A percentile compares a stretch with the other conserved stretches of the same genome.
Conservation (phyloP, 2,329 filamentous ascomycete genomes). For the Sphaerostilbella broomeana region DNA sequence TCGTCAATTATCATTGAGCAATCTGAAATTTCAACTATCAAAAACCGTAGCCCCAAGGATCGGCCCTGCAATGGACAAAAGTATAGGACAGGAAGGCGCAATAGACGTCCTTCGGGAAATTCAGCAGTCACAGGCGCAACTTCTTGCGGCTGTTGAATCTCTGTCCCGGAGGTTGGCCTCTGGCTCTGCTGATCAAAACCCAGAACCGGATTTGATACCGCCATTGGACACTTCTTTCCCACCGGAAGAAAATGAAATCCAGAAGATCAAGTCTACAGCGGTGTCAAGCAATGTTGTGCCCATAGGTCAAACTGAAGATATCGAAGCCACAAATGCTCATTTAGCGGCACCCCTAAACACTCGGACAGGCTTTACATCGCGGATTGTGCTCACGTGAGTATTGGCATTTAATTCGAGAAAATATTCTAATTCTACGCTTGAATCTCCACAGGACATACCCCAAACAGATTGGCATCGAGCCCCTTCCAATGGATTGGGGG, state of each 20-base stretch:
- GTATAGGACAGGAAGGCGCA: conserved; percentile 19
- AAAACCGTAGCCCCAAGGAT: too few species aligned
- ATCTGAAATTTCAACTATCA: too few species aligned
- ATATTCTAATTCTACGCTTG: conserved; percentile 1
- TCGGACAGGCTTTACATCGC: conserved; percentile 44
- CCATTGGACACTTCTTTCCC: neutral
- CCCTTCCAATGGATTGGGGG: conserved; percentile 85
- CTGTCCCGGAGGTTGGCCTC: conserved; percentile 27
- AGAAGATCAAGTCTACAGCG: neutral
- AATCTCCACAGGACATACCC: conserved; percentile 63
- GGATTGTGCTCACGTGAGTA: conserved; percentile 49
- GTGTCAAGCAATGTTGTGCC: neutral
- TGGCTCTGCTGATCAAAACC: too few species aligned
- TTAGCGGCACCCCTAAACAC: conserved; percentile 25
- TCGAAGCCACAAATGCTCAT: conserved; percentile 1
- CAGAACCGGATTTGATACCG: conserved; percentile 9
- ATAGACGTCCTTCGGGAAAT: conserved; percentile 33
- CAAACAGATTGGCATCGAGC: conserved; percentile 87
- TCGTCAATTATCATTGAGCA: too few species aligned
- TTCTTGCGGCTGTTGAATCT: conserved; percentile 36
- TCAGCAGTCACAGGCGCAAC: conserved; percentile 34
- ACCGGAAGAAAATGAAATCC: conserved; percentile 1
- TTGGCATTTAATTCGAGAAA: conserved; percentile 1
- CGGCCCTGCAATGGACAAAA: conserved; percentile 19
- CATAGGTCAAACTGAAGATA: neutral